Evolutionary conservation across 345 rosid species (phyloP), one percentile per base, ranked within the genome.

Genomic region (Viola odorata): DNA sequence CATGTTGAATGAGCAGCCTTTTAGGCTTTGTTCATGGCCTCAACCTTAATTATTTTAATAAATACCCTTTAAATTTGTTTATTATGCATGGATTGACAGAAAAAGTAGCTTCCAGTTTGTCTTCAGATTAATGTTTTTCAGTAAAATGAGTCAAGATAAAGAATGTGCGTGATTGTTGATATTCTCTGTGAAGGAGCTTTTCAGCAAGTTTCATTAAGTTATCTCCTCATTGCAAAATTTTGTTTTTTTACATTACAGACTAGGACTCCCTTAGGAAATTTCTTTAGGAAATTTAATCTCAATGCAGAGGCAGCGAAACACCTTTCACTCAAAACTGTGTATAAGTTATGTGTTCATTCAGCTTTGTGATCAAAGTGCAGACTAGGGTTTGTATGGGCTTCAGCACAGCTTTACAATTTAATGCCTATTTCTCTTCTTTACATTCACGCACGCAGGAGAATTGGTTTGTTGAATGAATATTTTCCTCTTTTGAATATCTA

Each of bases 401-500:
- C 13, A 9, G 12, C 5, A 4, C 13, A 47, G 5, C 14, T 56
- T 41, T 7, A n/a, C 5, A 6, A 23, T 12, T 10, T 16, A n/a
- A 40, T 12, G 7, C 49, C 37, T 17, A 53, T 62, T 67, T 23
- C 49, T 32, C 50, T 67, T 54, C 3, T 58, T 57, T 12, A 53
- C 50, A 47, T 12, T 5, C 7, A 55, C 11, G 40, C 54, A 16
- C 13, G 41, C 42, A 32, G 39, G 37, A 64, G 45, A 23, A 55
- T 57, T 57, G 39, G 40, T 60, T 32, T 55, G 51, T 42, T 8
- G 45, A 7, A 37, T 37, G 6, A 15, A 50, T 57, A 52, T 60
- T 61, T 71, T 45, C 60, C 40, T 50, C 11, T 44, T 44, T 69
- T 55, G 7, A 10, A 16, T 69, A 16, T 69, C 40, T 62, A 86